phyloP scores from a whole-genome alignment of 768 basidiomycete species.

The Tricholoma sp. region DNA sequence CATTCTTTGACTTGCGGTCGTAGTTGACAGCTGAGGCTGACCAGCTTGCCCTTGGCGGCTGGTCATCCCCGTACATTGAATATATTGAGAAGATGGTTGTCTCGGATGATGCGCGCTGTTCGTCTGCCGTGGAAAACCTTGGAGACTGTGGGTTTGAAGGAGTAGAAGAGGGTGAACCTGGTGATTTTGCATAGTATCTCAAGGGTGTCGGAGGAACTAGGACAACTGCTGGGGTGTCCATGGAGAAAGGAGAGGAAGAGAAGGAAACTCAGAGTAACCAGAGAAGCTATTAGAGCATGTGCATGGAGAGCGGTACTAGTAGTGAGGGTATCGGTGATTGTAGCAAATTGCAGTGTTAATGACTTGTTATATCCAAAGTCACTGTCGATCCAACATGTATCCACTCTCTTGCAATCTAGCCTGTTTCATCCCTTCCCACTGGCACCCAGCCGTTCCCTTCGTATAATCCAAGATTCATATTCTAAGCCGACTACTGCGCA shows the following conservation, averaged over 20 bases:
- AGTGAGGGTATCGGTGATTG: too few species aligned
- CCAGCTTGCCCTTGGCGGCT: conserved; percentile 39
- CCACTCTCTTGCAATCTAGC: too few species aligned
- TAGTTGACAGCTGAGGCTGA: conserved; percentile 17
- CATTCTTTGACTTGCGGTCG: conserved; percentile 32
- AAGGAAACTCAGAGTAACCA: background rate
- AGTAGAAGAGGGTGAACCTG: conserved; percentile 23
- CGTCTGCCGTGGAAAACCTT: conserved; percentile 27
- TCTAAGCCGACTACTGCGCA: too few species aligned
- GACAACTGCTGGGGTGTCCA: conserved; percentile 35
- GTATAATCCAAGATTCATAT: too few species aligned
- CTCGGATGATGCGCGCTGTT: conserved; percentile 57
- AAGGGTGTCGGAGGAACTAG: conserved; percentile 30
- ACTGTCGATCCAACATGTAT: too few species aligned
- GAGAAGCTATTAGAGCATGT: background rate
- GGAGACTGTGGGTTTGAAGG: conserved; percentile 23
- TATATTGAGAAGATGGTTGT: conserved; percentile 81
- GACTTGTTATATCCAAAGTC: too few species aligned
- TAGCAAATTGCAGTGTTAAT: too few species aligned
- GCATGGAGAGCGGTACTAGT: too few species aligned
- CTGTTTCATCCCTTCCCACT: too few species aligned
- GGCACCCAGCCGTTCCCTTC: too few species aligned
- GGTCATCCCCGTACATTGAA: conserved; percentile 77
- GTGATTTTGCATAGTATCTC: conserved; percentile 16
- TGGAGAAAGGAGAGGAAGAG: conserved; percentile 14